Evolutionary conservation across 2,329 filamentous ascomycete genomes (phyloP).

Genomic region (Paraconiothyrium sp.): DNA sequence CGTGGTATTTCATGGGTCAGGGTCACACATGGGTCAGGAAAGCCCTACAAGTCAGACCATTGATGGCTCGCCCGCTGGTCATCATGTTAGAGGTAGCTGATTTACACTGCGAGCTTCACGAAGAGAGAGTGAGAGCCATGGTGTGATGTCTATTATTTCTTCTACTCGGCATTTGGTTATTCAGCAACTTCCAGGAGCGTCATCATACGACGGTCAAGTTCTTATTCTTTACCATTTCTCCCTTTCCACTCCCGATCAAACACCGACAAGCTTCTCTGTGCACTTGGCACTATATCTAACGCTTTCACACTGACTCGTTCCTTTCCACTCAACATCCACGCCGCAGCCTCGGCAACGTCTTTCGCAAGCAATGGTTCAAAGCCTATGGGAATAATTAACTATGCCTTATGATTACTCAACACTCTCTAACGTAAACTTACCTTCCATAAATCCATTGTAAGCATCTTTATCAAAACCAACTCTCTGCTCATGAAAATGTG

Average conservation of each 20-base stretch:
- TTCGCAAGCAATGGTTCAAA: conserved; percentile 56
- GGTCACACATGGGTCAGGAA: no score
- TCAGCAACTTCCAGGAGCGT: not conserved
- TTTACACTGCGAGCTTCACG: no score
- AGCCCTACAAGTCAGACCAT: no score
- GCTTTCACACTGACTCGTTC: conserved; percentile 57
- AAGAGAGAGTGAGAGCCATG: no score
- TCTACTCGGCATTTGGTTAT: not conserved
- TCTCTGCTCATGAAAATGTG: conserved; percentile 59
- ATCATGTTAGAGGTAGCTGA: no score
- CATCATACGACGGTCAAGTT: not conserved
- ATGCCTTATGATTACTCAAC: not conserved
- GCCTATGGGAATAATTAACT: not conserved
- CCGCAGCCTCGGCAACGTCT: conserved; percentile 55
- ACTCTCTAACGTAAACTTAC: conserved; percentile 24
- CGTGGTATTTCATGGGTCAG: no score
- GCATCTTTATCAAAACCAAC: conserved; percentile 55
- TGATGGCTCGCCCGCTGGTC: no score
- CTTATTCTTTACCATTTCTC: conserved; percentile 15
- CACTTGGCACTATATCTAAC: conserved; percentile 58
- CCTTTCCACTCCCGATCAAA: conserved; percentile 50
- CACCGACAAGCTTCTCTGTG: conserved; percentile 49
- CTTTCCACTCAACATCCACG: conserved; percentile 56
- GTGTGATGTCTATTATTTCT: no score
- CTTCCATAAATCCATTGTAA: conserved; percentile 57